These are phyloP conservation scores for Paecilomyces formosus DNA, from an alignment of 2,329 filamentous ascomycete genomes.

Conservation along the genomic window DNA sequence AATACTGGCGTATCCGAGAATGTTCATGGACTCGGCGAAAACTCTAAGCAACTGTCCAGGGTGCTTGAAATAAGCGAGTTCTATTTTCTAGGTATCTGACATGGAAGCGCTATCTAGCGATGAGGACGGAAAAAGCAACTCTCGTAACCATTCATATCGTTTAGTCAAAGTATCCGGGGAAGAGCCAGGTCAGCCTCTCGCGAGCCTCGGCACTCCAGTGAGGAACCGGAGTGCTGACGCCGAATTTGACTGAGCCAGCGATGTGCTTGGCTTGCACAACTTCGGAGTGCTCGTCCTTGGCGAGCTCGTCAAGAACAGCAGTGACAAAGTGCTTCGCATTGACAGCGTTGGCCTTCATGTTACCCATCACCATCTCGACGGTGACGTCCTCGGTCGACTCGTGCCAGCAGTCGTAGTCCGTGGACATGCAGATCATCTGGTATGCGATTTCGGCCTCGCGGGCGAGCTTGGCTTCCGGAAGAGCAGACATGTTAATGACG, in stretches of 20 bases:
- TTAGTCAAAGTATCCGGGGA: slow-evolving; percentile 66
- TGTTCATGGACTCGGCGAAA: neutral
- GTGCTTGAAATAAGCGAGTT: neutral
- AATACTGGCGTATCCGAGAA: neutral
- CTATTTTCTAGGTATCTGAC: neutral
- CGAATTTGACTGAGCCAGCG: slow-evolving; percentile 67
- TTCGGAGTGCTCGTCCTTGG: slow-evolving; percentile 66
- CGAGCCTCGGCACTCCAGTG: slow-evolving; percentile 67
- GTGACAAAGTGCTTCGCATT: slow-evolving; percentile 82
- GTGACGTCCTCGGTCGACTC: slow-evolving; percentile 70
- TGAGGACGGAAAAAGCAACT: neutral
- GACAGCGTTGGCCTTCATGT: slow-evolving; percentile 87
- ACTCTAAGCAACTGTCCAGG: neutral
- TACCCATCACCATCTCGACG: slow-evolving; percentile 92
- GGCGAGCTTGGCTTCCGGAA: slow-evolving; percentile 93
- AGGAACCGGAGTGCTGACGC: slow-evolving; percentile 74
- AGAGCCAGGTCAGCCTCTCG: slow-evolving; percentile 77
- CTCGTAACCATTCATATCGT: neutral
- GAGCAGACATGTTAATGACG: slow-evolving; percentile 96
- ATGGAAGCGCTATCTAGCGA: neutral
- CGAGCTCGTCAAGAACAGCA: slow-evolving; percentile 79
- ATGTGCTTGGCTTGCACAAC: slow-evolving; percentile 75
- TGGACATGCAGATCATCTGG: slow-evolving; percentile 99
- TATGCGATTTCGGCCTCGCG: slow-evolving; percentile 94
- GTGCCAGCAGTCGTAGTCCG: slow-evolving; percentile 99